These are phyloP conservation scores for Myriosclerotinia scirpicola DNA, from an alignment of 2,329 filamentous ascomycete genomes.

Conservation along the genomic window DNA sequence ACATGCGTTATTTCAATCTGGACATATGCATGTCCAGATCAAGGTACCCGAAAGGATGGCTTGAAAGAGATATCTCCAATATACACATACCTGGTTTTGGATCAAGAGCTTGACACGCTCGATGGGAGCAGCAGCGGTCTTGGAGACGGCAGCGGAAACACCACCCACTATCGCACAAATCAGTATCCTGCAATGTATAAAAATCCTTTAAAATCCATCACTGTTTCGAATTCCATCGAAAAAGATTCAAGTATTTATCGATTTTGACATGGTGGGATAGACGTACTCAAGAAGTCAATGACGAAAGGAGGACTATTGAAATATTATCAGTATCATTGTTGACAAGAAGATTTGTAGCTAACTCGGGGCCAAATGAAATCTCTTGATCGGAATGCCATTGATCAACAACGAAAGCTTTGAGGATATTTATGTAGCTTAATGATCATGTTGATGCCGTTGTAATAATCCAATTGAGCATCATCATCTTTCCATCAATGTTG, in stretches of 20 bases:
- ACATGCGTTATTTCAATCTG: background rate
- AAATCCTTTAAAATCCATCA: slow-evolving; percentile 17
- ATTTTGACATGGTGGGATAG: slow-evolving; percentile 28
- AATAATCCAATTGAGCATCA: background rate
- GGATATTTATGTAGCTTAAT: slow-evolving; percentile 10
- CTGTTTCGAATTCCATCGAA: slow-evolving; percentile 24
- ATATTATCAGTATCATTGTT: slow-evolving; percentile 33
- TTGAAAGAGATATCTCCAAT: slow-evolving; percentile 4
- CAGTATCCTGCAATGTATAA: slow-evolving; percentile 25
- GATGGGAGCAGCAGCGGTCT: slow-evolving; percentile 99
- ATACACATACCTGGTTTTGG: slow-evolving; percentile 92
- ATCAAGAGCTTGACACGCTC: slow-evolving; percentile 99
- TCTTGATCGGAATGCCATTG: slow-evolving; percentile 32
- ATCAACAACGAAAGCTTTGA: slow-evolving; percentile 30
- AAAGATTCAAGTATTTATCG: slow-evolving; percentile 25
- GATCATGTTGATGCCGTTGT: background rate
- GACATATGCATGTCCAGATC: slow-evolving; percentile 26
- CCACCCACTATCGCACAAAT: slow-evolving; percentile 77
- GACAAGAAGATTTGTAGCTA: slow-evolving; percentile 23
- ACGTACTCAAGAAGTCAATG: slow-evolving; percentile 99
- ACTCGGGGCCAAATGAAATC: slow-evolving; percentile 24
- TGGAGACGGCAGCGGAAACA: slow-evolving; percentile 99
- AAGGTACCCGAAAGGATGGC: slow-evolving; percentile 25
- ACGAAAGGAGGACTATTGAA: slow-evolving; percentile 73
- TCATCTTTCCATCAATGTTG: background rate